Evolutionary conservation across 148 eudicot species (phyloP), one percentile per base, ranked within the genome.

Genomic region (Cornus controversa): DNA sequence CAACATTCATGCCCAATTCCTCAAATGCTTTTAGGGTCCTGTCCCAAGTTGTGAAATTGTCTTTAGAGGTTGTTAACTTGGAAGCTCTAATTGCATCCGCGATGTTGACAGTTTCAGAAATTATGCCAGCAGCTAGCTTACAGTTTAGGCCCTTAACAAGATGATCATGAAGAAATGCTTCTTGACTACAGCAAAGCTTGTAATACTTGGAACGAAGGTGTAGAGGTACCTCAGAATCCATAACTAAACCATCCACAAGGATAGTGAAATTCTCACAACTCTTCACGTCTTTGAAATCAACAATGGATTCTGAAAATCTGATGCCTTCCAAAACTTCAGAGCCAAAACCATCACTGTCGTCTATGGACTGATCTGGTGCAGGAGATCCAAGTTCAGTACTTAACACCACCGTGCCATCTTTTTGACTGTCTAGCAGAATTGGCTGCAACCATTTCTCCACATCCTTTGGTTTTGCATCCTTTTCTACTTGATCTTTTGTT

Each of bases 61-160:
- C 63, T 4, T 57, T 62, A 45, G 85, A 29, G 1, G 67, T 75
- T 27, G 64, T 15, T 29, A 50, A 23, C 62, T 72, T 77, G 34
- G 74, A 58, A 60, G 81, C 78, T 72, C 77, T 77, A 54, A 80
- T 82, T 22, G 88, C 88, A 77, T 85, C 84, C 1, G 85, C 81
- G n/a, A 85, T 82, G 53, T 80, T 85, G n/a, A 85, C 78, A 16
- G 85, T 85, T 74, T 85, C 88, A 8, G 75, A 67, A 47, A 85
- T 80, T 15, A 85, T 54, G 45, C 82, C 85, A 45, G 75, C 76
- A 37, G 71, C 82, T 63, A 85, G 29, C 23, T 69, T 74, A 23
- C 62, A 42, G 72, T 80, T 85, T 0, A 82, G 80, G 15, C 80
- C 84, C 60, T 47, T 37, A 15, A 79, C 73, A 22, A 85, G 75